A percentile compares a stretch with the other conserved stretches of the same genome.
These are phyloP conservation scores for Claviceps arundinis DNA, from an alignment of 2,329 filamentous ascomycete species.

Conservation along the genomic window DNA sequence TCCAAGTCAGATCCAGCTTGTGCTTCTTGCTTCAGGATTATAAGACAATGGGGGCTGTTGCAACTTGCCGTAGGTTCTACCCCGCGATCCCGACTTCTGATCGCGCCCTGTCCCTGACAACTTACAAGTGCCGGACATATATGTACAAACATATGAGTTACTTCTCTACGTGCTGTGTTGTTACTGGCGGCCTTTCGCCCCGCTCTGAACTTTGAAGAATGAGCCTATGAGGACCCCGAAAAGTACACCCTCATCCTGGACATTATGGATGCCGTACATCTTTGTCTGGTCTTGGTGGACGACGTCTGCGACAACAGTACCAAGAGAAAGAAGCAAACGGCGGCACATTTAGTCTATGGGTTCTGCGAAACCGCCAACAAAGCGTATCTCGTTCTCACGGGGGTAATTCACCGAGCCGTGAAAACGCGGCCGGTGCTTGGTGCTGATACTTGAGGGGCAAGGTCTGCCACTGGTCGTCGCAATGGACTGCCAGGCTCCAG, in stretches of 20 bases:
- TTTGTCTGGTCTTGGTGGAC: constrained; percentile 8
- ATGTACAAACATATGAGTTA: no score
- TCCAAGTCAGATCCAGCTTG: no score
- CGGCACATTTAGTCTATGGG: constrained; percentile 8
- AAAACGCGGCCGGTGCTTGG: constrained; percentile 7
- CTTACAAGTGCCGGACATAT: no score
- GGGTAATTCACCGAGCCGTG: constrained; percentile 7
- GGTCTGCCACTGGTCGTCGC: constrained; percentile 8
- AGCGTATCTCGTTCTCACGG: constrained; percentile 8
- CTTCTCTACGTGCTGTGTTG: no score
- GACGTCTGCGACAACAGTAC: constrained; percentile 9
- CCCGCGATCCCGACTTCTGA: no score
- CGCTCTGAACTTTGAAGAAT: neutral
- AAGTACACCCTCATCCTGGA: constrained; percentile 7
- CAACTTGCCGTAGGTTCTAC: no score
- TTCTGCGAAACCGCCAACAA: constrained; percentile 8
- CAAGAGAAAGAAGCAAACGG: constrained; percentile 8
- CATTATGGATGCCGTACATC: constrained; percentile 10
- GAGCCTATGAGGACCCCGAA: constrained; percentile 3
- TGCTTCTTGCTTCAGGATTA: no score
- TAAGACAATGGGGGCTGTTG: no score
- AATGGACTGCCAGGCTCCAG: constrained; percentile 3
- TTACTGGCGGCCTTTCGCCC: constrained; percentile 4
- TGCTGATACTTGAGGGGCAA: constrained; percentile 8
- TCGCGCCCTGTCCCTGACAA: no score